Base-by-base conservation (phyloP, 257 asterid species). In the Przewalskia tangutica region DNA sequence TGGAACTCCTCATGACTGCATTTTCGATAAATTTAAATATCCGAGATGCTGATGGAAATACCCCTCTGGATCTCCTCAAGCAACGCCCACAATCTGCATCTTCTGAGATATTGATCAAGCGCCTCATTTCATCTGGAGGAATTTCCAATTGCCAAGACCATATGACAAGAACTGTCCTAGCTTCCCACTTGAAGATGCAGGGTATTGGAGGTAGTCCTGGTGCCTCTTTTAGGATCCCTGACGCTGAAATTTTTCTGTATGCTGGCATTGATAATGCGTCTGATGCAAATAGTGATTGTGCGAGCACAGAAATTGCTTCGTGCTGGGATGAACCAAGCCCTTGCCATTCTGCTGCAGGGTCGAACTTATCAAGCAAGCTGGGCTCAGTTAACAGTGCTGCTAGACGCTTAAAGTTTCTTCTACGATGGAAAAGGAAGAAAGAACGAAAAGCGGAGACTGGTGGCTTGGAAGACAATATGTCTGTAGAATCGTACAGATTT, bases 201-300 rank as follows among this genome's bases (percentile, higher is more conserved):
- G 95, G 97, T 4, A 89, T 89, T 53, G 92, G 89, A 17, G 87
- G 90, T 59, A 92, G 97, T 70, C 99, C 98, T 0, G 99, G 99
- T 7, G 89, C 98, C 20, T 92, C 94, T 20, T 95, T 94, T 84
- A 80, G 90, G 82, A 89, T 90, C 83, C 95, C 94, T 0, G 98
- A 95, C 78, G 86, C 91, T 2, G 97, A 95, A 84, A 91, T 95
- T 77, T 84, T 95, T 66, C 70, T 90, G 71, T 84, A 89, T 53
- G 53, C 93, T 0, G 94, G 94, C 51, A 62, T 87, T 17, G 95
- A 90, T n/a, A 89, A 86, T n/a, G 84, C 79, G 4, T 82, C 77
- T 50, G 86, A 77, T 65, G 84, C 82, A 20, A 87, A 86, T 81
- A 51, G 84, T 27, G 94, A 89, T 27, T 18, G 84, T 6, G 86